phyloP scores from a whole-genome alignment of 1,284 basidiomycete species.

The Cutaneotrichosporon curvatum region DNA sequence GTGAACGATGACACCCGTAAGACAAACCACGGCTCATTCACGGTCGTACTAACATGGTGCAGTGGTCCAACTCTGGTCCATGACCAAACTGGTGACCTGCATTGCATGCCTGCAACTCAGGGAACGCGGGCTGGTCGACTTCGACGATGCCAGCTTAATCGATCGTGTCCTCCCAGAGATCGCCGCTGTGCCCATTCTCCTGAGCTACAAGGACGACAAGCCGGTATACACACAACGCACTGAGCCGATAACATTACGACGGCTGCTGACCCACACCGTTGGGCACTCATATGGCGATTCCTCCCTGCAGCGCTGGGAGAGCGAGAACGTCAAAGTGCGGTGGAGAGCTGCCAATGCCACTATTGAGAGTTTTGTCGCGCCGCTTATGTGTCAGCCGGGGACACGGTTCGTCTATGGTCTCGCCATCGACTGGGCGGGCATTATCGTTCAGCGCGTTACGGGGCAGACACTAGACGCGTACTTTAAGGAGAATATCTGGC shows the following conservation, averaged over 20 bases:
- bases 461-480: slow-evolving; percentile 31
- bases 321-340: slow-evolving; percentile 1
- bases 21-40: no score
- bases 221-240: slow-evolving; percentile 18
- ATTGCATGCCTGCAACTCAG: slow-evolving; percentile 23
- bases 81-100: slow-evolving; percentile 27
- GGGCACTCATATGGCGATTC: slow-evolving; percentile 7
- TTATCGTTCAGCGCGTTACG: slow-evolving; percentile 29
- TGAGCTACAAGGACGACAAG: slow-evolving; percentile 7
- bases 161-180: slow-evolving; percentile 31
- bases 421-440: slow-evolving; percentile 39
- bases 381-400: slow-evolving; percentile 33
- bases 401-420: slow-evolving; percentile 24
- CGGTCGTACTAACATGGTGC: no score
- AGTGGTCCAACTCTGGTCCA: slow-evolving; percentile 31
- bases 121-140: slow-evolving; percentile 28
- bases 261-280: slow-evolving; percentile 32
- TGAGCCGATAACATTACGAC: slow-evolving; percentile 29
- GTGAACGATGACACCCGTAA: slow-evolving; percentile 32
- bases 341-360: slow-evolving; percentile 10
- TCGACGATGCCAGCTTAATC: slow-evolving; percentile 24
- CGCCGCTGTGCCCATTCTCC: slow-evolving; percentile 21
- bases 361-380: slow-evolving; percentile 14
- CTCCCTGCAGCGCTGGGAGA: background rate
- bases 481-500: slow-evolving; percentile 34